Conservation (phyloP, 2,329 filamentous ascomycete species). For the Scytalidium sp. region DNA sequence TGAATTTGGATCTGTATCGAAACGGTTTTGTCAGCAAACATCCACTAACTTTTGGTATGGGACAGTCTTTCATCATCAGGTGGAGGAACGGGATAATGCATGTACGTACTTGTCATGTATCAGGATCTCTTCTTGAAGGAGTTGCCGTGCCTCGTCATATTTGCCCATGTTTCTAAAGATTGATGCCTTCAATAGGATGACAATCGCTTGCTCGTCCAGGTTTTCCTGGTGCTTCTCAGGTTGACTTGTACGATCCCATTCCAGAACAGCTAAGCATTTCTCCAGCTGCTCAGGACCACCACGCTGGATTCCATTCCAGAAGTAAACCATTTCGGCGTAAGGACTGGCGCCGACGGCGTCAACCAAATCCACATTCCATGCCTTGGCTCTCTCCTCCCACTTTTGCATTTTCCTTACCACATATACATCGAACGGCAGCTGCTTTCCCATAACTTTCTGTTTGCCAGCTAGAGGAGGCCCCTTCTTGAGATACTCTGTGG, state of each 20-base stretch:
- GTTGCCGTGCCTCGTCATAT: conserved; percentile 60
- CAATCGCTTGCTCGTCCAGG: conserved; percentile 60
- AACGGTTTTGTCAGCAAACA: not conserved
- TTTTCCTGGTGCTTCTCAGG: conserved; percentile 48
- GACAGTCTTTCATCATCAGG: conserved; percentile 2
- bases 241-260: conserved; percentile 57
- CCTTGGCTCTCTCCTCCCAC: conserved; percentile 76
- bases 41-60: conserved; percentile 10
- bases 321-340: conserved; percentile 85
- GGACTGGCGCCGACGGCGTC: conserved; percentile 82
- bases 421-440: conserved; percentile 87
- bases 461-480: conserved; percentile 74
- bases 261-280: conserved; percentile 58
- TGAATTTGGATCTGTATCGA: conserved; percentile 45
- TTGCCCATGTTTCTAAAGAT: conserved; percentile 62
- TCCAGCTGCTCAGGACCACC: conserved; percentile 68
- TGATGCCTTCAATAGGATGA: conserved; percentile 63
- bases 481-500: conserved; percentile 68
- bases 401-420: conserved; percentile 80
- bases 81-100: not conserved
- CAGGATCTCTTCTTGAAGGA: conserved; percentile 63
- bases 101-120: conserved; percentile 55
- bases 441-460: conserved; percentile 85
- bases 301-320: conserved; percentile 87
- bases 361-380: conserved; percentile 63